Percentiles rank a stretch among this genome's conserved stretches.
These are phyloP conservation scores for Pilasporangium apinafurcum DNA, from an alignment of 352 stramenopile species.

Conservation along the genomic window DNA sequence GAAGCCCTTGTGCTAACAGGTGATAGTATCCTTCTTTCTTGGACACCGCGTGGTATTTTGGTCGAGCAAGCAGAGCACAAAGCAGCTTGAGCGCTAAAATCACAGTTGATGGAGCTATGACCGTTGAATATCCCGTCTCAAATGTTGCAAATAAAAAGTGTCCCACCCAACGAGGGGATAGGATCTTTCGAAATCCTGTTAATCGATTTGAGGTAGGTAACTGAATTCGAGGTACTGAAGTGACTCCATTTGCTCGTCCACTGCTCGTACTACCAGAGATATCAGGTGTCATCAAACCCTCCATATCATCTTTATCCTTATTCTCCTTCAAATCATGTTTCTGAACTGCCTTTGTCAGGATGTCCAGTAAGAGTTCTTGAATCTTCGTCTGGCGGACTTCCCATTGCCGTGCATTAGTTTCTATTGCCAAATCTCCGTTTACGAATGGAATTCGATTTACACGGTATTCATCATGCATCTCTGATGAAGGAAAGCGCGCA, in stretches of 20 bases:
- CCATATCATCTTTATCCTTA: conserved; percentile 34
- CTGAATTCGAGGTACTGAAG: conserved; percentile 30
- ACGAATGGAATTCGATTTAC: neutral
- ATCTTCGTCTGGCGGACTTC: conserved; percentile 30
- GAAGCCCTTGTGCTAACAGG: conserved; percentile 51
- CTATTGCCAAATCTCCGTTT: neutral
- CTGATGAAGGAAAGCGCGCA: too few species aligned
- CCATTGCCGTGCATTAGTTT: neutral
- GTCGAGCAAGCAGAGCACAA: conserved; percentile 28
- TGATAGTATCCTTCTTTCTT: conserved; percentile 69
- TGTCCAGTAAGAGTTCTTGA: conserved; percentile 56
- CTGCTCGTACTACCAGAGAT: neutral
- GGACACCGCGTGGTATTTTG: conserved; percentile 46
- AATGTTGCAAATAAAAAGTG: conserved; percentile 46
- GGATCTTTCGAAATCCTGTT: conserved; percentile 50
- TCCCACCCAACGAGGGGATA: conserved; percentile 56
- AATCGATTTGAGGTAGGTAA: conserved; percentile 31
- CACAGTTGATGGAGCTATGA: conserved; percentile 39
- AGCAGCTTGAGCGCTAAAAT: conserved; percentile 47
- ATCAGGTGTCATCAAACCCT: conserved; percentile 7
- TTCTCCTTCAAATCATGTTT: conserved; percentile 70
- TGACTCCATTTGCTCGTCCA: neutral
- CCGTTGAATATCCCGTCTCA: conserved; percentile 5
- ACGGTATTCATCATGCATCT: too few species aligned
- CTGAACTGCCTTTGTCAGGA: conserved; percentile 58